These are phyloP conservation scores for Parathielavia hyrcaniae DNA, from an alignment of 495 filamentous ascomycete genomes.

Conservation along the genomic window DNA sequence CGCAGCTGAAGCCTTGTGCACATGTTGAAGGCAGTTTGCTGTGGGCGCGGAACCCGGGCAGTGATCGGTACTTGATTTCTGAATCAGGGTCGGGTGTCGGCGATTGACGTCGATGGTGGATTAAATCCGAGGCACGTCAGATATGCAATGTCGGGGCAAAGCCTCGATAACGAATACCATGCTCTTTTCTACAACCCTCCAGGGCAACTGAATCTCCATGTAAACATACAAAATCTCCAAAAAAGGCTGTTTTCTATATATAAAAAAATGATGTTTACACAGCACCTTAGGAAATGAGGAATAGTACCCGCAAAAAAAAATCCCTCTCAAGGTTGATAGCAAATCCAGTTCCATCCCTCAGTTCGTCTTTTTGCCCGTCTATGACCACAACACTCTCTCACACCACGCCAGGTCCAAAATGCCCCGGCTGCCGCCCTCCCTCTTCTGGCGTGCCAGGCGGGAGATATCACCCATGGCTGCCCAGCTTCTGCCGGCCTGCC, in stretches of 20 bases:
- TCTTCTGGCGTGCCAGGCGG: slow-evolving; percentile 52
- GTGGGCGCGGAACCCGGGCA: neutral
- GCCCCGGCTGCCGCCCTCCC: slow-evolving; percentile 63
- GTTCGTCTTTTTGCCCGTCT: neutral
- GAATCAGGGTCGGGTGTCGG: neutral
- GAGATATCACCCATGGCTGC: slow-evolving; percentile 54
- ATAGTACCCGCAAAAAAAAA: too few relatives aligned
- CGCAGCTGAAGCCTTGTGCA: neutral
- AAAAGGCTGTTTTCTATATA: neutral
- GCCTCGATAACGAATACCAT: neutral
- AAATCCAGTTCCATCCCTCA: neutral
- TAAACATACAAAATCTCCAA: neutral
- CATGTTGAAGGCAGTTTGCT: slow-evolving; percentile 7
- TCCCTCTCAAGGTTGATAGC: too few relatives aligned
- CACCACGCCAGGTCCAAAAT: slow-evolving; percentile 38
- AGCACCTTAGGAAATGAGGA: too few relatives aligned
- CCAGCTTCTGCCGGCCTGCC: slow-evolving; percentile 61
- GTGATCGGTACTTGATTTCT: neutral
- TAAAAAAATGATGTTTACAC: too few relatives aligned
- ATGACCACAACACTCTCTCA: neutral
- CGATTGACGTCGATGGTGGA: neutral
- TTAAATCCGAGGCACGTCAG: neutral
- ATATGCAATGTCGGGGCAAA: neutral
- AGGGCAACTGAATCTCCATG: neutral
- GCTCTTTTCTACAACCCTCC: neutral